Evolutionary conservation across 2,329 filamentous ascomycete species (phyloP), one percentile per base, ranked within the genome.

Genomic region (Aspergillus ibericus): DNA sequence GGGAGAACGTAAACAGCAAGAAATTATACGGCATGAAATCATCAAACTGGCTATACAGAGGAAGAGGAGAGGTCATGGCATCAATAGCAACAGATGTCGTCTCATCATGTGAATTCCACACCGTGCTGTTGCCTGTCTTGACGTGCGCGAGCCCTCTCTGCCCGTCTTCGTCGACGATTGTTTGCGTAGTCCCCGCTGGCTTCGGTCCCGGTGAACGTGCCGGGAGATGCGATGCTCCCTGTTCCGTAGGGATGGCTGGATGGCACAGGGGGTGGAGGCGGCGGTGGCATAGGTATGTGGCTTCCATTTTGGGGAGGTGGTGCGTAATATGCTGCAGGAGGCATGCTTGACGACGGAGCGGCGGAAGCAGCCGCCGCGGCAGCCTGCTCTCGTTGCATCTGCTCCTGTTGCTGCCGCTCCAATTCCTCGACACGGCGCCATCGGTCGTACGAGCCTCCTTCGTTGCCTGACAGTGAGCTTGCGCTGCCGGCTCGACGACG

Each of bases 121-220:
- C 75, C 74, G 29, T 75, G 75, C 36, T 70, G 75, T 35, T 70
- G 77, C 68, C 78, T 75, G 53, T 81, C 81, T 61, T 79, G 72
- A 52, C 73, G 72, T 20, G 77, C 74, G 36, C 78, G 73, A 40
- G 79, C 78, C 65, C 83, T 71, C 67, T 85, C 82, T 15, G 82
- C 83, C 54, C 83, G 75, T 67, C 83, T 74, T 59, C 83, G 72
- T 56, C 80, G 71, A 49, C 83, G 76, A 65, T 84, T 84, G 59
- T 78, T 82, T 1, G 81, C 83, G 64, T 83, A 84, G 57, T 82
- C 75, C 34, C 77, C 73, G 63, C 78, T 79, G 18, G 77, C 75
- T 58, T 81, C 80, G 1, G 79, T 82, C 9, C 79, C 81, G 4
- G 78, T 79, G 56, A 70, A 78, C 42, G 78, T 79, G 60, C 72